A percentile compares a stretch with the other conserved stretches of the same genome.
Conservation (phyloP, 1,284 basidiomycete genomes). For the Cryptococcus sp. region DNA sequence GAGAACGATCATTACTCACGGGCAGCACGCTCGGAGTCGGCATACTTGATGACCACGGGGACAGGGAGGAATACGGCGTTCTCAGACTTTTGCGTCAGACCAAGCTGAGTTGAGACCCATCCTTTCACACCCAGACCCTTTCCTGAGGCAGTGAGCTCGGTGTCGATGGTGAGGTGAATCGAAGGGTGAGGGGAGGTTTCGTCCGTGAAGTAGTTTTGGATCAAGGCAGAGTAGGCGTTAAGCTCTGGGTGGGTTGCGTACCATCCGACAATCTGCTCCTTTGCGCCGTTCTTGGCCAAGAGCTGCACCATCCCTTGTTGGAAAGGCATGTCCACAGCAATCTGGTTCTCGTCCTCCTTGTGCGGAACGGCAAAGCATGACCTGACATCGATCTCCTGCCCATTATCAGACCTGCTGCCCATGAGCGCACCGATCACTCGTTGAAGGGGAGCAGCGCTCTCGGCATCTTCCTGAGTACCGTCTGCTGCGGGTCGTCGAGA, state of each 20-base stretch:
- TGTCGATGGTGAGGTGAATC: constrained; percentile 90
- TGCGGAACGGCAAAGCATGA: constrained; percentile 87
- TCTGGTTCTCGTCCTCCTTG: constrained; percentile 87
- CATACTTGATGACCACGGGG: constrained; percentile 76
- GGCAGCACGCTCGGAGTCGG: constrained; percentile 78
- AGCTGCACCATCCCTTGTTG: constrained; percentile 92
- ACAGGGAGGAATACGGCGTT: constrained; percentile 90
- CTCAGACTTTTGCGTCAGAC: constrained; percentile 82
- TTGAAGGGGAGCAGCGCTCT: constrained; percentile 21
- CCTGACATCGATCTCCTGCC: constrained; percentile 69
- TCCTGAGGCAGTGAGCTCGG: constrained; percentile 64
- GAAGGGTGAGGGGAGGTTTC: constrained; percentile 88
- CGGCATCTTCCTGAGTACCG: constrained; percentile 12
- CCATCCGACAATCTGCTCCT: constrained; percentile 55
- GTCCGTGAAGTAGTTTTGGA: constrained; percentile 97
- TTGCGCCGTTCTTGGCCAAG: constrained; percentile 54
- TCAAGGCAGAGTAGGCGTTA: constrained; percentile 94
- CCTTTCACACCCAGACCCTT: constrained; percentile 78
- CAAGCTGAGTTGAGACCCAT: constrained; percentile 68
- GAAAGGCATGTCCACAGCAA: constrained; percentile 95
- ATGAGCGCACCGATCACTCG: constrained; percentile 96
- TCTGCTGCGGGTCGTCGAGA: constrained; percentile 81
- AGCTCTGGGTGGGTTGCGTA: constrained; percentile 84
- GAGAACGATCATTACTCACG: constrained; percentile 60
- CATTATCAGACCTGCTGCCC: constrained; percentile 72